phyloP scores from a whole-genome alignment of 1,284 basidiomycete species.

The Cutaneotrichosporon daszewskae region DNA sequence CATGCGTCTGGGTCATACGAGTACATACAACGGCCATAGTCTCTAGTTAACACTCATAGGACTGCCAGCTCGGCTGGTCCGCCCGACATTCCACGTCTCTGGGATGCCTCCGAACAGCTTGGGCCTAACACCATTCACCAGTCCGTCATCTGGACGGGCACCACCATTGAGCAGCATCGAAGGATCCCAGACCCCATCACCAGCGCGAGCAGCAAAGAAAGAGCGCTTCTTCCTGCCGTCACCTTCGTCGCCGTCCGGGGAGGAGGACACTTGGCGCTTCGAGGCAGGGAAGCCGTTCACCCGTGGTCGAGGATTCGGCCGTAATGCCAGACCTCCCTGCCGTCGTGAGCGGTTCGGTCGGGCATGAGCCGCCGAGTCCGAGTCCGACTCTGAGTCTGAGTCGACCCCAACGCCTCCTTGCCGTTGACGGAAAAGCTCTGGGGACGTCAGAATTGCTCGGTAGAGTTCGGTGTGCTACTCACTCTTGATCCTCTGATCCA shows the following conservation, averaged over 20 bases:
- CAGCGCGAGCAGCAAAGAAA: slow-evolving; percentile 17
- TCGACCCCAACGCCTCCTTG: slow-evolving; percentile 18
- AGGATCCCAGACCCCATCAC: slow-evolving; percentile 18
- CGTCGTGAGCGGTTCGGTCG: slow-evolving; percentile 20
- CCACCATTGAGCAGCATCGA: slow-evolving; percentile 13
- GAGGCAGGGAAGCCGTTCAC: slow-evolving; percentile 17
- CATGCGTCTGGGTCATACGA: too few relatives aligned
- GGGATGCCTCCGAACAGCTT: slow-evolving; percentile 22
- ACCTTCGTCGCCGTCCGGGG: slow-evolving; percentile 13
- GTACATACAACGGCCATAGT: background rate
- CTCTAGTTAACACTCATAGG: slow-evolving; percentile 13
- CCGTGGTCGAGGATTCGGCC: slow-evolving; percentile 18
- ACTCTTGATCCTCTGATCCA: slow-evolving; percentile 45
- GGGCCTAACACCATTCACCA: slow-evolving; percentile 19
- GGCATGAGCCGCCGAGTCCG: slow-evolving; percentile 22
- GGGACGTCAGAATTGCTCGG: background rate
- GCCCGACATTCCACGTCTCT: slow-evolving; percentile 20
- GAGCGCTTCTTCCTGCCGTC: slow-evolving; percentile 19
- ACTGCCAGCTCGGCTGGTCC: slow-evolving; percentile 23
- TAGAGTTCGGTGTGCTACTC: slow-evolving; percentile 14
- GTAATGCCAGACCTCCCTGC: slow-evolving; percentile 21
- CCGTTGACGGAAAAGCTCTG: slow-evolving; percentile 24
- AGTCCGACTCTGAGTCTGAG: slow-evolving; percentile 23
- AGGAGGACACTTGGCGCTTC: slow-evolving; percentile 15
- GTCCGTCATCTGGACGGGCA: slow-evolving; percentile 8